Conservation (phyloP, 495 filamentous ascomycete genomes). For the Daldinia childiae region DNA sequence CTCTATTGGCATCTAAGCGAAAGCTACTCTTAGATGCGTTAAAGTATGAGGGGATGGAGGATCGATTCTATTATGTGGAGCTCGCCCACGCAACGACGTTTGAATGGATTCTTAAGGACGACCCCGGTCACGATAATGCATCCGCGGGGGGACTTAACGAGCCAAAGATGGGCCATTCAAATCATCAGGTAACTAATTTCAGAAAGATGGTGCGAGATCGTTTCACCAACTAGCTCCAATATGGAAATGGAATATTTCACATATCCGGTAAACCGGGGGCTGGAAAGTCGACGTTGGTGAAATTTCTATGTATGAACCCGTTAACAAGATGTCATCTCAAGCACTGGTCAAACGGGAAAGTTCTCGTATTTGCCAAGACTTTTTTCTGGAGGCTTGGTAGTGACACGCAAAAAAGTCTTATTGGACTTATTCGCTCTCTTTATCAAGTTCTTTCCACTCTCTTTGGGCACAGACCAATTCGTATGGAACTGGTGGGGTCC, state of each 20-base stretch:
- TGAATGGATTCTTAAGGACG: slow-evolving; percentile 11
- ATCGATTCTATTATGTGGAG: slow-evolving; percentile 18
- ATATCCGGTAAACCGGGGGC: background rate
- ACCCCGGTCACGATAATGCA: background rate
- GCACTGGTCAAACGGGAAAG: background rate
- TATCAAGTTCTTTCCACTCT: slow-evolving; percentile 44
- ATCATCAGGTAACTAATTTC: background rate
- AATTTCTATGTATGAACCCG: background rate
- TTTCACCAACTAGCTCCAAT: background rate
- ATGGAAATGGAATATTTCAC: background rate
- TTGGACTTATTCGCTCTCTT: slow-evolving; percentile 53
- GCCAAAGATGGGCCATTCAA: background rate
- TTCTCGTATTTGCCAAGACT: slow-evolving; percentile 32
- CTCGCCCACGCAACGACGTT: slow-evolving; percentile 13
- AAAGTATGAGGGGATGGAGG: slow-evolving; percentile 13
- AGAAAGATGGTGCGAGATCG: background rate
- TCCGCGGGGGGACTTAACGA: background rate
- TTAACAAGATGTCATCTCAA: background rate
- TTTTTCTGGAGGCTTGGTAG: slow-evolving; percentile 60
- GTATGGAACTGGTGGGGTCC: background rate
- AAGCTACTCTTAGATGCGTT: slow-evolving; percentile 15
- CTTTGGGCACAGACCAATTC: background rate
- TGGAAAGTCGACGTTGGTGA: background rate
- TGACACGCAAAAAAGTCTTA: slow-evolving; percentile 49
- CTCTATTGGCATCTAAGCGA: slow-evolving; percentile 8